Evolutionary conservation across 306 rosid species (phyloP).

Genomic region (Urtica urens): DNA sequence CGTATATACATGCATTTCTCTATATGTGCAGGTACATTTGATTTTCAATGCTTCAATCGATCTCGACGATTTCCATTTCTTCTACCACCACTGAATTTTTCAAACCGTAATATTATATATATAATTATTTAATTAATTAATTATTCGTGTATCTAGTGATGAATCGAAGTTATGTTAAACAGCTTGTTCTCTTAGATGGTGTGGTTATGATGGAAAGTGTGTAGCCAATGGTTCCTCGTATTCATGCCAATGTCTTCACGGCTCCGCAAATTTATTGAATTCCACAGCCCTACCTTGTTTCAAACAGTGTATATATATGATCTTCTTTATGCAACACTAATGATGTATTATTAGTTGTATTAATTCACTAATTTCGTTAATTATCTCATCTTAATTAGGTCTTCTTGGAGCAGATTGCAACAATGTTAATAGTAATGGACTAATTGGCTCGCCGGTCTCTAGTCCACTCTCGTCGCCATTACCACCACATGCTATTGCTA

Average conservation of each 20-base stretch:
- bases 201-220: constrained; percentile 33
- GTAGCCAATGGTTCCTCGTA: constrained; percentile 18
- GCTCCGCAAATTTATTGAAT: constrained; percentile 19
- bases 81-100: constrained; percentile 4
- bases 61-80: constrained; percentile 6
- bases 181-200: constrained; percentile 27
- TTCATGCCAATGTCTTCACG: constrained; percentile 26
- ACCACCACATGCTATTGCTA: neutral
- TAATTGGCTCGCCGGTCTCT: neutral
- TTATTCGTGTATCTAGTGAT: too few relatives aligned
- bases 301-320: constrained; percentile 24
- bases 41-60: constrained; percentile 13
- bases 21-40: constrained; percentile 24
- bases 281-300: constrained; percentile 13
- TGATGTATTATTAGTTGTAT: neutral
- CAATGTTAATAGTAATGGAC: constrained; percentile 8
- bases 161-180: neutral
- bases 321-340: neutral
- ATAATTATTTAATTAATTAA: too few relatives aligned
- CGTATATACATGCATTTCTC: too few relatives aligned
- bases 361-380: neutral
- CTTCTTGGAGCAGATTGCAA: constrained; percentile 32
- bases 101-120: constrained; percentile 8
- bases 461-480: constrained; percentile 5
- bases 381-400: constrained; percentile 24